phyloP scores from a whole-genome alignment of 805 yeast species.

The Brettanomyces naardenensis region DNA sequence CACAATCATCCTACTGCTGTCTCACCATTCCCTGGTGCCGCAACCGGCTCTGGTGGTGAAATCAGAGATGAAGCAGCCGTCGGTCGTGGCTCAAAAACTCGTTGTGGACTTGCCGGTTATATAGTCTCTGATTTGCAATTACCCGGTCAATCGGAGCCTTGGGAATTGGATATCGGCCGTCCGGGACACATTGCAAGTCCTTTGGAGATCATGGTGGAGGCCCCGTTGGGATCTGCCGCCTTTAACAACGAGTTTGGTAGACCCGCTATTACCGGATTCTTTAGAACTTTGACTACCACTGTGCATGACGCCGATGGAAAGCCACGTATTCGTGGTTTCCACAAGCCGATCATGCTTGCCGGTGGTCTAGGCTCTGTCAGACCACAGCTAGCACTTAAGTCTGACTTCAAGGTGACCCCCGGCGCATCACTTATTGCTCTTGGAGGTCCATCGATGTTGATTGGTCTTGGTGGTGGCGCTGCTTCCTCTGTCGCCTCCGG shows the following conservation, averaged over 20 bases:
- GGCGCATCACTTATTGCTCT: conserved; percentile 87
- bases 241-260: conserved; percentile 98
- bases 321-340: conserved; percentile 86
- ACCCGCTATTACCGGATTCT: conserved; percentile 94
- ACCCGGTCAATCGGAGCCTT: conserved; percentile 82
- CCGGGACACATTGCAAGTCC: conserved; percentile 92
- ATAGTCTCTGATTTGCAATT: conserved; percentile 85
- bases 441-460: conserved; percentile 97
- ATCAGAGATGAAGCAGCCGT: conserved; percentile 99
- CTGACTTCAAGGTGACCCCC: conserved; percentile 76
- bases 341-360: conserved; percentile 98
- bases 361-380: conserved; percentile 98
- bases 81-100: conserved; percentile 95
- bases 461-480: conserved; percentile 99
- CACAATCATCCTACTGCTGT: conserved; percentile 99
- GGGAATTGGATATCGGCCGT: conserved; percentile 89
- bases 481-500: conserved; percentile 97
- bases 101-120: conserved; percentile 93
- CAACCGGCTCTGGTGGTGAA: conserved; percentile 99
- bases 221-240: conserved; percentile 96
- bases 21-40: conserved; percentile 98
- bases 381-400: conserved; percentile 82
- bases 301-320: conserved; percentile 56
- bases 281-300: conserved; percentile 85
- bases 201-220: conserved; percentile 91